These are phyloP conservation scores for Entamoeba histolytica DNA, from an alignment of 208 protist species.

Conservation along the genomic window DNA sequence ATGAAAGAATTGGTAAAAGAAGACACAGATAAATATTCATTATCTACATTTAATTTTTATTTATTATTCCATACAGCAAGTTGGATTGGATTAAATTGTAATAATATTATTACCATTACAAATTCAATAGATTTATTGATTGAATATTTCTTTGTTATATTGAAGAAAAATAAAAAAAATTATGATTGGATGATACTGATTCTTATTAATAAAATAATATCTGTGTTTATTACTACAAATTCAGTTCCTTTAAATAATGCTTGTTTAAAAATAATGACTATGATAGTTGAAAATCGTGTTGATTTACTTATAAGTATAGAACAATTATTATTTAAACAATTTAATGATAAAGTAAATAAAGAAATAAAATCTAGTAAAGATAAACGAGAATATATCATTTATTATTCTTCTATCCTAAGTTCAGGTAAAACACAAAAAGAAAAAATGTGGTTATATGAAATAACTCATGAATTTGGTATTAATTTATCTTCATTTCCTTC, in stretches of 20 bases:
- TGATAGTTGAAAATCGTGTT: neutral
- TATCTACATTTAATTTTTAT: neutral
- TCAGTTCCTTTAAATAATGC: neutral
- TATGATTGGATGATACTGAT: neutral
- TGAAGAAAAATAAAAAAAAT: neutral
- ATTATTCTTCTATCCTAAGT: neutral
- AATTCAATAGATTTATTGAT: neutral
- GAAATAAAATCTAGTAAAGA: neutral
- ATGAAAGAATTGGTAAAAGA: neutral
- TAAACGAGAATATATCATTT: neutral
- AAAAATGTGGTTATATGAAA: neutral
- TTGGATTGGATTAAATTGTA: neutral
- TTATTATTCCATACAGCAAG: neutral
- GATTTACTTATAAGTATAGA: neutral
- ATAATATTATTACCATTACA: neutral
- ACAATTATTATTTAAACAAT: neutral
- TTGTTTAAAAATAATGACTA: neutral
- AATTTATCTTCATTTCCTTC: neutral
- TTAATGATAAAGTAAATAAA: neutral
- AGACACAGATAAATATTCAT: neutral
- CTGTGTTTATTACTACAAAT: neutral
- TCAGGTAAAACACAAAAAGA: neutral
- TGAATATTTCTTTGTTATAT: neutral
- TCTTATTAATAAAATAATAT: neutral
- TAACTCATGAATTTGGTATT: neutral